A percentile compares a stretch with the other conserved stretches of the same genome.
phyloP scores from a whole-genome alignment of 2,329 filamentous ascomycete genomes.

The Aspergillus vadensis region DNA sequence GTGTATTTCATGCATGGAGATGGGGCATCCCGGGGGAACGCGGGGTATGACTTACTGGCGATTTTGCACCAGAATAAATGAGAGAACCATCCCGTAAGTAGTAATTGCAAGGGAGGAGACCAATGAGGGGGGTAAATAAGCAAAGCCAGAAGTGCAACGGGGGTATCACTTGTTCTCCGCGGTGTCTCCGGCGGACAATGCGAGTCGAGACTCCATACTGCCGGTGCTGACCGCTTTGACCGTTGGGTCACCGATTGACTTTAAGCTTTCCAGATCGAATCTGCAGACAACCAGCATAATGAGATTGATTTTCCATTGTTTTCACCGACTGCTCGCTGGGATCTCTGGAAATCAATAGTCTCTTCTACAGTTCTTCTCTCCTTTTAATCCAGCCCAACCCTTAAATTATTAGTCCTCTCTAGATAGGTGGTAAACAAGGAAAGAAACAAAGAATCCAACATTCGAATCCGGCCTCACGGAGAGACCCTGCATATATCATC shows the following conservation, averaged over 20 bases:
- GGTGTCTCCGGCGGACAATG: conserved; percentile 25
- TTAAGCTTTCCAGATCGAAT: background rate
- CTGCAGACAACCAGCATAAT: background rate
- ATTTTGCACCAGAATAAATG: conserved; percentile 88
- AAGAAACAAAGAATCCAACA: background rate
- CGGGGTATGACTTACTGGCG: conserved; percentile 66
- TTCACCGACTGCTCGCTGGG: too few relatives aligned
- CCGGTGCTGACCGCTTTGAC: conserved; percentile 29
- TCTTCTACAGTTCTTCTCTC: too few relatives aligned
- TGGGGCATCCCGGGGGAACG: background rate
- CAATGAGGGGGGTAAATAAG: background rate
- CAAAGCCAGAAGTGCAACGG: background rate
- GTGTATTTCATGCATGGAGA: background rate
- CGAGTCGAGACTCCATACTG: conserved; percentile 33
- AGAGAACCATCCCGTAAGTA: conserved; percentile 62
- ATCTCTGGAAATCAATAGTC: too few relatives aligned
- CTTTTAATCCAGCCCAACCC: too few relatives aligned
- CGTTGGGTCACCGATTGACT: background rate
- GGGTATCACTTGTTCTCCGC: conserved; percentile 23
- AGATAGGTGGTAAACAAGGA: background rate
- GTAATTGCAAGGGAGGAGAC: background rate
- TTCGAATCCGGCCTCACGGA: background rate
- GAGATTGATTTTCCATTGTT: background rate
- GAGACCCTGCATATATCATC: conserved; percentile 1
- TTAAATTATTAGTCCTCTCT: conserved; percentile 9